Base-by-base conservation (phyloP, 208 protist genomes). In the Trypanosoma theileri region DNA sequence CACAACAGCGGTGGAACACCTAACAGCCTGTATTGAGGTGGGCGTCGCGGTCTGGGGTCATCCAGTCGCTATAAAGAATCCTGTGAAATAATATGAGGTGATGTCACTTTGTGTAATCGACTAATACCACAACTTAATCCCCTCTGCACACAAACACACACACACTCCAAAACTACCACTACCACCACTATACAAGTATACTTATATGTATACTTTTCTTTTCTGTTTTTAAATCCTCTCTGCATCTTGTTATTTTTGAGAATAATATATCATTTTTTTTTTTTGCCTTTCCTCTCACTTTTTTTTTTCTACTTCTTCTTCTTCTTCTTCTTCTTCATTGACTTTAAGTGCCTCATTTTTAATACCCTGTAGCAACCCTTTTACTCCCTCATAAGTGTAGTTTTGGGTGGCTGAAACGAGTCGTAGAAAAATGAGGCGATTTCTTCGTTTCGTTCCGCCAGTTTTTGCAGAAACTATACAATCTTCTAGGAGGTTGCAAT, bases 21-120 rank as follows among this genome's bases (percentile, higher is more conserved):
- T 96, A 19, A 92, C 83, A 9, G 78, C 77, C 8, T 92, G 88
- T 69, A 92, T 96, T 46, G 88, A 94, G 55, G 73, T 80, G 35
- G 91, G 91, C 17, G 82, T 93, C 16, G 81, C 79, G 4, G 87
- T 96, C 19, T 95, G 86, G 75, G 91, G 87, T 21, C 79, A 92
- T 59, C 91, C 91, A 44, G 55, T 89, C 14, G 51, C 48, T 9
- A 58, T 88, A 4, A 67, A 67, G 14, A 58, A 75, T 58, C 77
- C 85, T 0, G 16, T 82, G 7, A 67, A 66, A 55, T 75, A 65
- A 59, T 22, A 13, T n/a, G 46, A 74, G 12, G 28, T 14, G 55
- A 28, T 66, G n/a, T n/a, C 19, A 12, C 40, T 19, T 26, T 48
- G 40, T 50, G 16, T 59, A 28, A 40, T 28, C 54, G 28, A 42